Conservation (phyloP, 495 filamentous ascomycete genomes). For the Collariella sp. region DNA sequence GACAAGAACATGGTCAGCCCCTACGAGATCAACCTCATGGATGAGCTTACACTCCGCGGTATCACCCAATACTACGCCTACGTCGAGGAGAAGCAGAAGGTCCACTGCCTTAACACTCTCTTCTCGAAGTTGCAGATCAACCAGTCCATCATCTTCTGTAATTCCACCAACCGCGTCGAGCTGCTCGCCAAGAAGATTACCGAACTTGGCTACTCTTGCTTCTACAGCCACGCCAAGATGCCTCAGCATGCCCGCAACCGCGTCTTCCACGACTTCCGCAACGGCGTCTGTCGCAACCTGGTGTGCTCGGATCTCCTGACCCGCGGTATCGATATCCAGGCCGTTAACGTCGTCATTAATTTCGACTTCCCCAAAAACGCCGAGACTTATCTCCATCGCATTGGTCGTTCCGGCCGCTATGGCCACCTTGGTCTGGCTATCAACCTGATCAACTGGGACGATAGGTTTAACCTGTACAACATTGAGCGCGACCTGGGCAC, state of each 20-base stretch:
- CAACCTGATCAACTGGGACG: slow-evolving; percentile 99
- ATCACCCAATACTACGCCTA: slow-evolving; percentile 99
- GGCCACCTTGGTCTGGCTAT: slow-evolving; percentile 96
- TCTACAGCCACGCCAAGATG: slow-evolving; percentile 98
- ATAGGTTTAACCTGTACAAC: slow-evolving; percentile 96
- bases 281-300: slow-evolving; percentile 93
- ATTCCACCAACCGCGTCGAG: slow-evolving; percentile 96
- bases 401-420: slow-evolving; percentile 94
- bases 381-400: slow-evolving; percentile 97
- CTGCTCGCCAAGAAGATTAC: slow-evolving; percentile 98
- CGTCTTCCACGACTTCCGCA: slow-evolving; percentile 98
- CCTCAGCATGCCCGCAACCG: slow-evolving; percentile 94
- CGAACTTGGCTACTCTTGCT: slow-evolving; percentile 97
- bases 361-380: slow-evolving; percentile 99
- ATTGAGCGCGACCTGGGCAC: slow-evolving; percentile 96
- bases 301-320: slow-evolving; percentile 97
- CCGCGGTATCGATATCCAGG: slow-evolving; percentile 98
- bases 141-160: slow-evolving; percentile 99
- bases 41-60: slow-evolving; percentile 93
- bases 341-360: slow-evolving; percentile 99
- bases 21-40: slow-evolving; percentile 99
- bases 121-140: slow-evolving; percentile 99
- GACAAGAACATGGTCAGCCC: slow-evolving; percentile 95
- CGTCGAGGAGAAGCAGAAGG: slow-evolving; percentile 98
- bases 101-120: slow-evolving; percentile 96